Percentiles rank a stretch among this genome's conserved stretches.
Conservation (phyloP, 2,329 filamentous ascomycete species). For the Cercospora zeae-maydis region DNA sequence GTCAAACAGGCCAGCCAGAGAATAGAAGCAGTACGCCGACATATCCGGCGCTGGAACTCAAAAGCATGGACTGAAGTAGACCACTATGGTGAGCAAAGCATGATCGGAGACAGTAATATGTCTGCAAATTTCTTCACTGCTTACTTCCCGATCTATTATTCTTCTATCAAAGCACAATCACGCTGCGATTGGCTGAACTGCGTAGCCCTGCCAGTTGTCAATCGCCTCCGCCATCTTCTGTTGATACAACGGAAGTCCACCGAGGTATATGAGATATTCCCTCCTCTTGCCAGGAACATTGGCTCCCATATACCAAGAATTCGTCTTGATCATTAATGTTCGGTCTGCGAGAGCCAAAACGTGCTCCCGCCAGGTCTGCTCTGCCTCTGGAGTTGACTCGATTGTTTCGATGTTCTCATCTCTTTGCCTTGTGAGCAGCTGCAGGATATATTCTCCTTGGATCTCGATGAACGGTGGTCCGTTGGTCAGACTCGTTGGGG, state of each 20-base stretch:
- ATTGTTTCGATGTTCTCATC: conserved; percentile 41
- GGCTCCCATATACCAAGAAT: conserved; percentile 37
- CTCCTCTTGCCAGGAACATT: conserved; percentile 45
- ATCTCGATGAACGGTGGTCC: conserved; percentile 46
- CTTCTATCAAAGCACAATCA: not conserved
- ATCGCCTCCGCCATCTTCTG: not conserved
- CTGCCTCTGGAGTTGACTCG: conserved; percentile 41
- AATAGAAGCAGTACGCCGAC: too few species aligned
- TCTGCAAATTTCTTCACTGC: not conserved
- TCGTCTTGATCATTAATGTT: conserved; percentile 25
- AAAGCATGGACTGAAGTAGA: too few species aligned
- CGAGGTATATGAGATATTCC: conserved; percentile 37
- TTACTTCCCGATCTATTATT: too few species aligned
- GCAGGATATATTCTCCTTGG: conserved; percentile 46
- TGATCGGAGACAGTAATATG: too few species aligned
- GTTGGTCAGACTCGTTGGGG: conserved; percentile 46
- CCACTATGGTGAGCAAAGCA: too few species aligned
- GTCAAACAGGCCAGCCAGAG: too few species aligned
- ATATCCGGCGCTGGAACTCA: too few species aligned
- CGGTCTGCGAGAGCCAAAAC: conserved; percentile 20
- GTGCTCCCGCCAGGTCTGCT: conserved; percentile 40
- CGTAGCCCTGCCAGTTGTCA: not conserved
- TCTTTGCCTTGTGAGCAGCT: conserved; percentile 41
- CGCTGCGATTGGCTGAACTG: not conserved
- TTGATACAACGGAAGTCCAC: conserved; percentile 17